A percentile compares a stretch with the other conserved stretches of the same genome.
Evolutionary conservation across 345 rosid genomes (phyloP).

Genomic region (Citrus sinensis): DNA sequence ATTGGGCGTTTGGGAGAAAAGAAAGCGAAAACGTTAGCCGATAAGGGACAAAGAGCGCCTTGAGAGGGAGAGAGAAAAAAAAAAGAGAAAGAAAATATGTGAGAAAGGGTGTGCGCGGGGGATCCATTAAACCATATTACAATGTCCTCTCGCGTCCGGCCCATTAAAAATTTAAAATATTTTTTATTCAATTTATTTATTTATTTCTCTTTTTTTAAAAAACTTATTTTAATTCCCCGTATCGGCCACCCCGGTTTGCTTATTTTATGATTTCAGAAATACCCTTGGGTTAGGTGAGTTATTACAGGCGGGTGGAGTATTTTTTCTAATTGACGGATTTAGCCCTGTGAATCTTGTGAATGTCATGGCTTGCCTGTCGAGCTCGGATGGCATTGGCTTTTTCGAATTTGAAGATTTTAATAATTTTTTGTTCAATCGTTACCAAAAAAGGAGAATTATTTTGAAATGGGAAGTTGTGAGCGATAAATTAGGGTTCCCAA

Average conservation of each 20-base stretch:
- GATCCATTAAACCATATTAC: slow-evolving; percentile 35
- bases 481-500: background rate
- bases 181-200: background rate
- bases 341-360: background rate
- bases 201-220: background rate
- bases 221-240: background rate
- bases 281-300: slow-evolving; percentile 9
- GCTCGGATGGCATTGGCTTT: background rate
- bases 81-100: background rate
- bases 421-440: background rate
- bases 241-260: slow-evolving; percentile 6
- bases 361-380: slow-evolving; percentile 12
- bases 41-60: slow-evolving; percentile 46
- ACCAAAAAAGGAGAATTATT: background rate
- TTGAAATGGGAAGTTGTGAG: background rate
- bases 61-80: slow-evolving; percentile 19
- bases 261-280: background rate
- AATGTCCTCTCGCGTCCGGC: slow-evolving; percentile 47
- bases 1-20: slow-evolving; percentile 23
- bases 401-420: background rate
- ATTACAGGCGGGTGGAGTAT: background rate
- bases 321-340: slow-evolving; percentile 5
- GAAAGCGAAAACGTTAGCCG: slow-evolving; percentile 41
- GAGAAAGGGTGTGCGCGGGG: slow-evolving; percentile 3
- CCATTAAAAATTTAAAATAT: background rate